Evolutionary conservation across 176 grass and related monocot genomes (phyloP), one percentile per base, ranked within the genome.

Genomic region (Alloteropsis semialata): DNA sequence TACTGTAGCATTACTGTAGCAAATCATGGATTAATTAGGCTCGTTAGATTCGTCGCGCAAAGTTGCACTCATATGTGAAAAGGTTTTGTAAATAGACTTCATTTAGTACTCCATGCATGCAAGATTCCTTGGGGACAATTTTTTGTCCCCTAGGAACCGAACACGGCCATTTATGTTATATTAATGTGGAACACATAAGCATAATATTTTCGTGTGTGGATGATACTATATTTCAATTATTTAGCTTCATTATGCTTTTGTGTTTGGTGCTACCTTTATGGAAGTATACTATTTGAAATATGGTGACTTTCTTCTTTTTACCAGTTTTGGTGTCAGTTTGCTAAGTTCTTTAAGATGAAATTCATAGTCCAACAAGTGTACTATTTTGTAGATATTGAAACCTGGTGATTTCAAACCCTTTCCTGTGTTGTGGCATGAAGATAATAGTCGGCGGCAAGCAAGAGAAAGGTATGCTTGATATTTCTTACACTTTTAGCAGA

Each of bases 351-450:
- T 78, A 80, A 64, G 79, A 86, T 65, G n/a, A n/a, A 81, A 76
- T 71, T 88, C 29, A 55, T 82, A 34, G 48, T 21, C 65, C 24
- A 86, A 86, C 74, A 44, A 59, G 66, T 77, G 41, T 73, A 53
- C 30, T 48, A 39, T 89, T 86, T 78, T 87, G 85, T 89, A 99
- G 96, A 82, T 88, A 61, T 76, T 99, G 84, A 99, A 90, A 76
- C 87, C 85, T 83, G 77, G 91, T 28, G 96, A 99, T 77, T 90
- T 93, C 83, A 99, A 96, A 82, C 96, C 96, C 65, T 96, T 99
- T 80, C 96, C 96, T 42, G 68, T 90, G 12, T 72, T 96, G 85
- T 99, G 96, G 96, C 96, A 99, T 85, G 89, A 93, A 99, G 96
- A 96, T 72, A 91, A 79, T 87, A 85, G 87, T 81, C 96, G 91